Conservation (phyloP, 805 yeast species). For the Candida awuae region DNA sequence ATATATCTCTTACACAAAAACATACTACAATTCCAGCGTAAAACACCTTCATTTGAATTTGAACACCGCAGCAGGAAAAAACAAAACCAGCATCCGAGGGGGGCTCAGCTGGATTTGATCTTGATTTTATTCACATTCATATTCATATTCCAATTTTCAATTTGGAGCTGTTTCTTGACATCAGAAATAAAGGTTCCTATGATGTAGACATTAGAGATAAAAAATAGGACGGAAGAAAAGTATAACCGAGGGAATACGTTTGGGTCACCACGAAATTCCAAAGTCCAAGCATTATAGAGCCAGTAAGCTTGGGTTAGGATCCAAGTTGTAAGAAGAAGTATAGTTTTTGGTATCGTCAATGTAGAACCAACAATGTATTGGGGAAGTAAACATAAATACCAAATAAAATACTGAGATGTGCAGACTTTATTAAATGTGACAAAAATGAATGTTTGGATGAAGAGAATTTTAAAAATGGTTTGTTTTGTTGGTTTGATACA, state of each 20-base stretch:
- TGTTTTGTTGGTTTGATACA: background rate
- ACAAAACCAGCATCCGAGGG: background rate
- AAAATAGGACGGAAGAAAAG: conserved; percentile 22
- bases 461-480: conserved; percentile 42
- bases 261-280: conserved; percentile 70
- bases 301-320: conserved; percentile 62
- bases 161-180: conserved; percentile 1
- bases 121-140: background rate
- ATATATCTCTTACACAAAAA: no score
- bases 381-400: conserved; percentile 87
- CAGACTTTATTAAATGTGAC: conserved; percentile 75
- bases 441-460: conserved; percentile 72
- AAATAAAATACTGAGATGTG: conserved; percentile 92
- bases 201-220: conserved; percentile 21
- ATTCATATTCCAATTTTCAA: background rate
- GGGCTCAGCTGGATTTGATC: no score
- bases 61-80: no score
- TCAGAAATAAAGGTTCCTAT: conserved; percentile 18
- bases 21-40: no score
- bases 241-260: conserved; percentile 19
- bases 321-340: conserved; percentile 50
- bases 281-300: conserved; percentile 67
- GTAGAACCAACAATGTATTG: conserved; percentile 47
- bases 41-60: no score
- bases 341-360: conserved; percentile 33